phyloP scores from a whole-genome alignment of 331 rosid species.

The Quercus lobata region DNA sequence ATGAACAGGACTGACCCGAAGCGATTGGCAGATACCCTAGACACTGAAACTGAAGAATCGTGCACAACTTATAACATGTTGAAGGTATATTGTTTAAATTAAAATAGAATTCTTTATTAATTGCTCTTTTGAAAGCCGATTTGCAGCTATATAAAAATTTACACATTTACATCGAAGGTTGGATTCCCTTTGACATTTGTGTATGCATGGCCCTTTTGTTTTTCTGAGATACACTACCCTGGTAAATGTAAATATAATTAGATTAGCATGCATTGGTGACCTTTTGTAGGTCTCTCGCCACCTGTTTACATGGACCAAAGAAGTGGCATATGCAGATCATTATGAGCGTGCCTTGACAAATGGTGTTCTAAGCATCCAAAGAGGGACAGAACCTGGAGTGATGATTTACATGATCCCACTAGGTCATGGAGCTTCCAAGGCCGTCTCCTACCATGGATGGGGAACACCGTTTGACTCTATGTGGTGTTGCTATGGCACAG shows the following conservation, averaged over 20 bases:
- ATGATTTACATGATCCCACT: slow-evolving; percentile 93
- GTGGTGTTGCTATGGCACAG: slow-evolving; percentile 99
- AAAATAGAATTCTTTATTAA: neutral
- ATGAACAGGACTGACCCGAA: slow-evolving; percentile 62
- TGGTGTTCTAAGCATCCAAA: slow-evolving; percentile 81
- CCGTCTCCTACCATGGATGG: slow-evolving; percentile 59
- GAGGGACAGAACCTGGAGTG: slow-evolving; percentile 93
- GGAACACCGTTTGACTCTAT: slow-evolving; percentile 54
- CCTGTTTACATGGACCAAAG: slow-evolving; percentile 88
- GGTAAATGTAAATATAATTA: neutral
- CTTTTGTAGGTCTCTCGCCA: slow-evolving; percentile 74
- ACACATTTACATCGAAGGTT: neutral
- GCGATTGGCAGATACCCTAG: slow-evolving; percentile 50
- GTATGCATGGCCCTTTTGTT: neutral
- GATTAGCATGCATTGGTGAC: neutral
- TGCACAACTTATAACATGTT: slow-evolving; percentile 93
- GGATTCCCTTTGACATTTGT: neutral
- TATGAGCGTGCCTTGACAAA: slow-evolving; percentile 87
- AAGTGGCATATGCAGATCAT: slow-evolving; percentile 72
- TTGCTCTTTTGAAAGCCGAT: neutral
- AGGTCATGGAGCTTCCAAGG: slow-evolving; percentile 68
- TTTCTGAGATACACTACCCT: neutral
- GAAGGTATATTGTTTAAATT: slow-evolving; percentile 41
- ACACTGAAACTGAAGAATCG: slow-evolving; percentile 75
- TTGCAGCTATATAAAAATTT: neutral